Evolutionary conservation across 495 filamentous ascomycete genomes (phyloP), one percentile per base, ranked within the genome.

Genomic region (Niebla homalea): DNA sequence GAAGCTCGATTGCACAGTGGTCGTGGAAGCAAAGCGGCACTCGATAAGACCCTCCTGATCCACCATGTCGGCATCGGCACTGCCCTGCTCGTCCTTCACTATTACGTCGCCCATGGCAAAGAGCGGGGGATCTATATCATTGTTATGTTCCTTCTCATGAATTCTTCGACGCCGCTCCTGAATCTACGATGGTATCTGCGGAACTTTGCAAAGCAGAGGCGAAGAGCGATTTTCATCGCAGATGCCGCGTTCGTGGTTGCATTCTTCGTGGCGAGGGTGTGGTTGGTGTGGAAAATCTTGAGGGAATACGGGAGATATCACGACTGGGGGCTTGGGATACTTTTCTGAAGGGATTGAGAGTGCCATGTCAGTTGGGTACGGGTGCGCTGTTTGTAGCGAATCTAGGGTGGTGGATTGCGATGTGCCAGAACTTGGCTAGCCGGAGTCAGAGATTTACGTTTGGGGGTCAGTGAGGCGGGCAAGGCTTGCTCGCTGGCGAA

Each of bases 71-170:
- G 38, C 3, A 51, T 64, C 20, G 51, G 48, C 1, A 22, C 36
- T 16, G 61, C 58, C 8, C 26, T 64, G 26, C 43, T 56, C 3
- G 20, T 56, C 7, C 26, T 64, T 29, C 60, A 63, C 20, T 51
- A 41, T 35, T 64, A 63, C 36, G 57, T 61, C 16, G 36, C 45
- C 8, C 5, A 32, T 15, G 58, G 59, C 20, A 39, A 49, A 19
- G 62, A 64, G 36, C 49, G 45, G n/a, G 62, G 62, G 4, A 50
- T 62, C 11, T 56, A 51, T 36, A 52, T 64, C 15, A 59, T 64
- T 39, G 48, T 57, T 4, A 38, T 48, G 4, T 59, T 64, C 23
- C 29, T 64, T 37, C 46, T 62, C 1, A 64, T 64, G 61, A 64
- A 64, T 35, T 49, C 55, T 11, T 57, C 54, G 15, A 56, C 55